Evolutionary conservation across 1,284 basidiomycete species (phyloP).

Genomic region (Amylostereum chailletii): DNA sequence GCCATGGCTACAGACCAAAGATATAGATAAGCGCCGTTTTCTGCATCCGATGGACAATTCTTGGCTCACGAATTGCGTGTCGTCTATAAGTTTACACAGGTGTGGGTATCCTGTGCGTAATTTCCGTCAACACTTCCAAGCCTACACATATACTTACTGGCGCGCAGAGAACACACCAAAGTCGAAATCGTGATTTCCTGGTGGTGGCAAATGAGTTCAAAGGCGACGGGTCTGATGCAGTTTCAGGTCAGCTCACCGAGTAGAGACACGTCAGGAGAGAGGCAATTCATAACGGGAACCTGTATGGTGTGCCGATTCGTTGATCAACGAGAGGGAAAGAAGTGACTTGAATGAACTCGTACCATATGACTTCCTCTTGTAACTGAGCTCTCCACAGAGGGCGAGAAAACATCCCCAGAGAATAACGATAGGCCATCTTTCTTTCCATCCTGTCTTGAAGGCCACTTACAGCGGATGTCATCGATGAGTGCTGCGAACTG

Average conservation of each 20-base stretch:
- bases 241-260: constrained; percentile 36
- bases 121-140: not conserved
- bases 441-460: constrained; percentile 34
- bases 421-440: constrained; percentile 77
- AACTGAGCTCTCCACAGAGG: constrained; percentile 80
- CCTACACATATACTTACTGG: not conserved
- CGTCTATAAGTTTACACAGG: constrained; percentile 62
- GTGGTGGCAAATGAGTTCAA: not conserved
- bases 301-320: constrained; percentile 15
- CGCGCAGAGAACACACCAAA: constrained; percentile 32
- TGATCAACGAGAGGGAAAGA: not conserved
- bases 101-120: constrained; percentile 63
- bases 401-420: constrained; percentile 84
- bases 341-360: constrained; percentile 13
- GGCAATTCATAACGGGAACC: constrained; percentile 77
- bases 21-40: constrained; percentile 3
- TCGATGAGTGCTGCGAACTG: constrained; percentile 63
- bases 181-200: constrained; percentile 84
- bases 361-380: constrained; percentile 92
- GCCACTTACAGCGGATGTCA: constrained; percentile 47
- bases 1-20: constrained; percentile 47
- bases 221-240: not conserved
- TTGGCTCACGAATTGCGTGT: constrained; percentile 58
- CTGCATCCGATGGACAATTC: not conserved
- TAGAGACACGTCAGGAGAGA: constrained; percentile 60